A percentile compares a stretch with the other conserved stretches of the same genome.
Conservation (phyloP, 1,139 yeast genomes). For the Scheffersomyces quercinus region DNA sequence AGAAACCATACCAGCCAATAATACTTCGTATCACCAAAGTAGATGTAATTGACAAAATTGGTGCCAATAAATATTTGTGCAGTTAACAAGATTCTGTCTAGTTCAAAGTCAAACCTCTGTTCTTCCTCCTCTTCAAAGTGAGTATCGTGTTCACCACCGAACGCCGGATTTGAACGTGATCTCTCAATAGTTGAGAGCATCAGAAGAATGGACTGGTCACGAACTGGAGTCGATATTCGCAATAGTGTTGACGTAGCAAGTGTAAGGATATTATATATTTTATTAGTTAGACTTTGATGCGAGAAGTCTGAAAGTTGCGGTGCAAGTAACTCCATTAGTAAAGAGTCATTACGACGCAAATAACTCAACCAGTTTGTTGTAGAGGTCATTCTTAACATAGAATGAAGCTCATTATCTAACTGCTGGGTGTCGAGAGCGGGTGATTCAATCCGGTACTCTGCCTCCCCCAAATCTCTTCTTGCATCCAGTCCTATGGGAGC, state of each 20-base stretch:
- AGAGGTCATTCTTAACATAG: background rate
- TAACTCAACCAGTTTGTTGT: background rate
- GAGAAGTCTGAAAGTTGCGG: conserved; percentile 14
- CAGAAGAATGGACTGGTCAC: conserved; percentile 20
- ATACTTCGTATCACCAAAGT: conserved; percentile 10
- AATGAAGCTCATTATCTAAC: background rate
- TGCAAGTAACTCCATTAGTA: conserved; percentile 7
- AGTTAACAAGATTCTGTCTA: conserved; percentile 18
- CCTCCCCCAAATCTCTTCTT: background rate
- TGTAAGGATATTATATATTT: conserved; percentile 28
- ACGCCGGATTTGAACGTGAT: conserved; percentile 3
- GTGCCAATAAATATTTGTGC: conserved; percentile 21
- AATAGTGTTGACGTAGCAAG: conserved; percentile 47
- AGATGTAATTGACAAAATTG: conserved; percentile 14
- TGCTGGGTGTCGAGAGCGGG: background rate
- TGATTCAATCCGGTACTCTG: background rate
- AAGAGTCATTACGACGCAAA: background rate
- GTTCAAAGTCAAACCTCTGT: conserved; percentile 14
- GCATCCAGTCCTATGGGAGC: background rate
- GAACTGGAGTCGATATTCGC: conserved; percentile 51
- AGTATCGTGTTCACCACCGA: background rate
- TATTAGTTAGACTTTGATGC: conserved; percentile 9
- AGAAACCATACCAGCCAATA: conserved; percentile 13
- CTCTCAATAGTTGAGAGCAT: conserved; percentile 1
- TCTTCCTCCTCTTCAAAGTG: conserved; percentile 6